Evolutionary conservation across 2,329 filamentous ascomycete species (phyloP), one percentile per base, ranked within the genome.

Genomic region (Lasiodiplodia citricola): DNA sequence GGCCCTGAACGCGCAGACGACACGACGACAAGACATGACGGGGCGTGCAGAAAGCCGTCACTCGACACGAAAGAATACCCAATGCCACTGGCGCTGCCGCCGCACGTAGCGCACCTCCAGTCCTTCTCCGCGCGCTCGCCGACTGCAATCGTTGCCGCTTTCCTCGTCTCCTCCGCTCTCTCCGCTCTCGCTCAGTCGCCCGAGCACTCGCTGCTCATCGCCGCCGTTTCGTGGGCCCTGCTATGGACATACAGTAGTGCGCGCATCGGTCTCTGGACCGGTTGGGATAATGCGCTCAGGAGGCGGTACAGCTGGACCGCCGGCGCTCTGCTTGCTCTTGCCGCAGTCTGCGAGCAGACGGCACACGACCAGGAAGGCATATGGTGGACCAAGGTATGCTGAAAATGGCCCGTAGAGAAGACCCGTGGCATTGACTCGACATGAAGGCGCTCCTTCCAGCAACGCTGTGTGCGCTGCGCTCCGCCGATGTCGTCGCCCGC

Each of bases 311-410:
- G 72, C 69, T 83, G 81, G 82, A 72, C 77, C 23, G 80, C 81
- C 5, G 83, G 82, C 44, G 76, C 71, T 11, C 74, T 83, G 62
- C 75, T 84, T 47, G 81, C 79, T 13, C 72, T 85, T 62, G 76
- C 80, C 28, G 75, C 76, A 50, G 75, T 84, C 47, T 83, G 82
- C 75, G 82, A 84, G 70, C 72, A 82, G 66, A 78, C 78, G 23
- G 79, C 81, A n/a, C 78, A 79, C 71, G 80, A 83, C 70, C 79
- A 78, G 64, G 75, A 79, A 69, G 80, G 79, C 51, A 78, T 82
- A n/a, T 80, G 81, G 78, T 80, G 80, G 76, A 80, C 80, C 25
- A 83, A 84, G 80, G 83, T 84, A 70, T 44, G 28, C 47, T 10
- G 5, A 21, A 18, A n/a, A 13, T 14, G 31, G 2, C 7, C 16